Base-by-base conservation (phyloP, 441 rosid genomes). In the Gossypium laxum region DNA sequence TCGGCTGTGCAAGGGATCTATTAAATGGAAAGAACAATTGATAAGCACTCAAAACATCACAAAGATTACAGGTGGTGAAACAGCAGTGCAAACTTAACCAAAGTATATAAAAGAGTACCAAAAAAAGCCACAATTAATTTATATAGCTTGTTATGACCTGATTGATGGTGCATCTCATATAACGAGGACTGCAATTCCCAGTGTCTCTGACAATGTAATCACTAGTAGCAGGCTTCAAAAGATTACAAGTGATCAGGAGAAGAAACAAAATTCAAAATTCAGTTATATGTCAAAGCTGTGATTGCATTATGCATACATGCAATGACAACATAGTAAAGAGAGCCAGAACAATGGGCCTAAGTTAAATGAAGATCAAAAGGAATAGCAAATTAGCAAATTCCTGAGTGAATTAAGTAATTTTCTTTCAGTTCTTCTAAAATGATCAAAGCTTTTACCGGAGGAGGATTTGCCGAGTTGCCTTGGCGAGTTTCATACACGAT, bases 1-100 rank as follows among this genome's bases (percentile, higher is more conserved):
- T 91, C 96, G 78, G 74, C 87, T 26, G 93, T 88, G 81, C 93
- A 89, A 2, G 96, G 96, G 54, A 91, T 84, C 96, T 91, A 82
- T 83, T 66, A 56, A 34, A 28, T 22, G 38, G 71, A 62, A 17
- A 47, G 64, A 28, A 48, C 69, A 63, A 57, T 19, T 41, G 2
- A 32, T 41, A 70, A 64, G 8, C 14, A 51, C 7, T 5, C 2
- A 72, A 22, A 51, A 30, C 55, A 72, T 22, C 41, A 43, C 2
- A 54, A 70, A 12, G 22, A 30, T 1, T 47, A 51, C 22, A 5
- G 17, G n/a, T 14, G 10, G 38, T 15, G 10, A 54, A 38, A 64
- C 30, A 28, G 41, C 54, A 41, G 26, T 7, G 5, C 26, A 15
- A 55, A 38, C 38, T 12, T 71, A 14, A 61, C 5, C 21, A 19